Evolutionary conservation across 2,329 filamentous ascomycete genomes (phyloP).

Genomic region (Aspergillus japonicus): DNA sequence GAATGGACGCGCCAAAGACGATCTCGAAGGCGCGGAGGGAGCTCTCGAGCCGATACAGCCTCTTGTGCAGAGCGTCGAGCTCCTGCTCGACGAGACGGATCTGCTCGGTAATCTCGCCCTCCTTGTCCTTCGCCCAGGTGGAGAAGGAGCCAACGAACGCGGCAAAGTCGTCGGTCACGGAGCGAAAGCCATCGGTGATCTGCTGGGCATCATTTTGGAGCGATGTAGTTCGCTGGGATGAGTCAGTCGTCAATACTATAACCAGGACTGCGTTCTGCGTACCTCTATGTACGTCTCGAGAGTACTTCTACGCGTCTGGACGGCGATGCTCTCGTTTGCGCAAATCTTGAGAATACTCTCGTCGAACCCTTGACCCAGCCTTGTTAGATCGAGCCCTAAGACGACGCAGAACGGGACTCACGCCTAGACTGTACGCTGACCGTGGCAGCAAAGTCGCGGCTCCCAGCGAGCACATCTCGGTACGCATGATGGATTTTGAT

Average conservation of each 20-base stretch:
- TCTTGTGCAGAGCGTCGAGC: neutral
- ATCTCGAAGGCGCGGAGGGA: neutral
- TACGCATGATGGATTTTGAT: neutral
- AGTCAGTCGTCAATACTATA: neutral
- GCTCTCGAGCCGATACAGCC: neutral
- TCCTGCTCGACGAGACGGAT: neutral
- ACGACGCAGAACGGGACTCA: neutral
- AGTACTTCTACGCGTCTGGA: no score
- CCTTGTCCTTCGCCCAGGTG: slow-evolving; percentile 1
- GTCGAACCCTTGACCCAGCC: neutral
- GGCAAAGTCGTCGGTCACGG: neutral
- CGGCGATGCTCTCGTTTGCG: no score
- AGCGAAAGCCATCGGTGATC: neutral
- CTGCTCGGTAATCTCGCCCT: slow-evolving; percentile 1
- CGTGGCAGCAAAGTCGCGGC: neutral
- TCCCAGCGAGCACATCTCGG: neutral
- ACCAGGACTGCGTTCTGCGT: no score
- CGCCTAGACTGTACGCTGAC: neutral
- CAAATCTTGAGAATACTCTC: neutral
- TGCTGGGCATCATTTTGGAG: neutral
- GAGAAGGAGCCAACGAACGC: neutral
- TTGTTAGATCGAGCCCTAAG: neutral
- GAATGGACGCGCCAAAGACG: no score
- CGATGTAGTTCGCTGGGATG: neutral
- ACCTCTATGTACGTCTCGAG: no score